Conservation (phyloP, 331 rosid genomes). For the Spiraea crenata region DNA sequence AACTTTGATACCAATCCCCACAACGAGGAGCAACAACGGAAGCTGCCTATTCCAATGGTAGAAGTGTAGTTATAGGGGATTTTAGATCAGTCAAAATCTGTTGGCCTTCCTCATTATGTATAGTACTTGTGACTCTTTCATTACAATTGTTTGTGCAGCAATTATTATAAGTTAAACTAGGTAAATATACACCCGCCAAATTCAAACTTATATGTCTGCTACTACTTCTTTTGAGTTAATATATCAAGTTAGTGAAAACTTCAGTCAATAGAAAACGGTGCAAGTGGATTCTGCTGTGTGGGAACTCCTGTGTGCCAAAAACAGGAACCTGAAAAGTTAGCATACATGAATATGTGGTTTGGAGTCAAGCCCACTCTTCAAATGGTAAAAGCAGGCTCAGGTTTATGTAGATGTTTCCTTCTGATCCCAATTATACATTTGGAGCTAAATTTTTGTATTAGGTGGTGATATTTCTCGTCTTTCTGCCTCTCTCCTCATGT, state of each 20-base stretch:
- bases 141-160: not conserved
- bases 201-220: not conserved
- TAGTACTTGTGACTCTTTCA: not conserved
- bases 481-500: no score
- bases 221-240: not conserved
- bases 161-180: not conserved
- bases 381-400: not conserved
- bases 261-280: not conserved
- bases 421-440: not conserved
- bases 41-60: conserved; percentile 45
- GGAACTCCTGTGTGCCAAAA: not conserved
- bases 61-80: not conserved
- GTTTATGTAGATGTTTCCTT: not conserved
- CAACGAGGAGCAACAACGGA: conserved; percentile 47
- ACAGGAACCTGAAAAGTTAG: not conserved
- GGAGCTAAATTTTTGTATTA: not conserved
- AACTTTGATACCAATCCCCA: conserved; percentile 43
- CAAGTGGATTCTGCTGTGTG: not conserved
- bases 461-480: no score
- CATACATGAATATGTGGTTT: not conserved
- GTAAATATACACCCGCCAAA: not conserved
- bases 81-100: not conserved
- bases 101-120: not conserved
- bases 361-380: not conserved
- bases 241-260: not conserved